Percentiles rank a stretch among this genome's conserved stretches.
phyloP scores from a whole-genome alignment of 1,284 basidiomycete species.

The Tranzscheliella williamsii region DNA sequence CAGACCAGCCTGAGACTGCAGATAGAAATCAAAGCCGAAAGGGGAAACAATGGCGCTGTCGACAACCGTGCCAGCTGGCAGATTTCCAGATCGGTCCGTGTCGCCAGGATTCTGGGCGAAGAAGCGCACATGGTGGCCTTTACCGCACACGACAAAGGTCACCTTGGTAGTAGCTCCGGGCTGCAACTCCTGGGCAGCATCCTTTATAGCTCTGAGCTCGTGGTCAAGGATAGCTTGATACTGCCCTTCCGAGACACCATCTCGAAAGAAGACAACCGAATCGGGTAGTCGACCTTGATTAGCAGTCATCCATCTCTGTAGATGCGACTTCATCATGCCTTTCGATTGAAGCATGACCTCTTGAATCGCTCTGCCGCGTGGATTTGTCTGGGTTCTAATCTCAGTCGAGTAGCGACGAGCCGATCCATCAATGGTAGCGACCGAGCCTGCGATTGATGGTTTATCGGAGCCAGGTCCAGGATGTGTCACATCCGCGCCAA shows the following conservation, averaged over 20 bases:
- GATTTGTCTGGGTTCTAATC: constrained; percentile 63
- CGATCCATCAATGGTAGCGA: constrained; percentile 61
- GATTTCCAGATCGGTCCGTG: constrained; percentile 63
- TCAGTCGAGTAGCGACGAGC: constrained; percentile 60
- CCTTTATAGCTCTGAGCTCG: constrained; percentile 61
- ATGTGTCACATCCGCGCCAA: constrained; percentile 61
- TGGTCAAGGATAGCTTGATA: constrained; percentile 62
- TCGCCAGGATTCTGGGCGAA: constrained; percentile 59
- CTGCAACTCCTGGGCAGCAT: constrained; percentile 42
- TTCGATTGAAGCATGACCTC: constrained; percentile 59
- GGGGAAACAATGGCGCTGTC: constrained; percentile 63
- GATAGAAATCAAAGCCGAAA: constrained; percentile 62
- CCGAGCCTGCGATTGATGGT: constrained; percentile 64
- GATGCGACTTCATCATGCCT: constrained; percentile 39
- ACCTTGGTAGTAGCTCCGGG: constrained; percentile 58
- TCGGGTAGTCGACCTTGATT: constrained; percentile 59
- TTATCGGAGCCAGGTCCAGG: constrained; percentile 59
- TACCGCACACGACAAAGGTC: constrained; percentile 42
- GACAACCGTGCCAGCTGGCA: constrained; percentile 60
- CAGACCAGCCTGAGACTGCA: constrained; percentile 54
- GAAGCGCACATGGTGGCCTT: constrained; percentile 63
- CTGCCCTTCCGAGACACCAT: constrained; percentile 65
- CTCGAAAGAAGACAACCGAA: constrained; percentile 63
- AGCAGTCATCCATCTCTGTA: constrained; percentile 29
- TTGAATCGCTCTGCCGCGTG: constrained; percentile 43